Evolutionary conservation across 2,329 filamentous ascomycete genomes (phyloP), one percentile per base, ranked within the genome.

Genomic region (Hypomyces rosellus): DNA sequence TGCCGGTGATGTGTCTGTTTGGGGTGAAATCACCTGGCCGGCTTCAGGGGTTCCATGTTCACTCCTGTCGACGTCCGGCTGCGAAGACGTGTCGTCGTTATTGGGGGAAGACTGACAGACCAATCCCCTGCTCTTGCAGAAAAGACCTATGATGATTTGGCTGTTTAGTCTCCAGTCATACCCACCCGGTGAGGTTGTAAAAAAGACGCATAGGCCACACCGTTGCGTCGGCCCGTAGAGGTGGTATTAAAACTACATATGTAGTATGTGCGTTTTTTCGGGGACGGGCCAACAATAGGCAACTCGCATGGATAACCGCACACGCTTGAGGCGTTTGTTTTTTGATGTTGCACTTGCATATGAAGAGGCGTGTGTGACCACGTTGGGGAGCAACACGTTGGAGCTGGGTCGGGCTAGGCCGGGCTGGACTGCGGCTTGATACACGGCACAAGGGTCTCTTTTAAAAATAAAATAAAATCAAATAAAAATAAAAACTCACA

Each of bases 401-500:
- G 25, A 30, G 25, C 3, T 30, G 25, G 25, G 25, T 6, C 9
- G 25, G 25, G 25, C 25, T 11, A 11, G 8, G 25, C 25, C 9
- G 25, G 25, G 25, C 25, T 11, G 25, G 25, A 30, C 25, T 11
- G 9, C n/a, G 25, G 25, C 25, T 30, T 30, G 25, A 11, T 30
- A 30, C 25, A 30, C 25, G 25, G 25, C 25, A 30, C 25, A 30
- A 30, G 25, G 25, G 25, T 30, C 25, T 8, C 2, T 30, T 8
- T 30, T 30, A 30, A 30, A 30, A 30, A 30, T 3, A 30, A 30
- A 30, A 30, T 11, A 30, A 30, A 30, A 30, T 8, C 4, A 30
- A 30, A 30, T 8, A 30, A 30, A 30, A 30, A n/a, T n/a, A n/a
- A 5, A 50, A 33, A 52, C 70, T 61, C 64, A 75, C 73, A 74